Conservation (phyloP, 2,329 filamentous ascomycete species). For the Exophiala bonariae region DNA sequence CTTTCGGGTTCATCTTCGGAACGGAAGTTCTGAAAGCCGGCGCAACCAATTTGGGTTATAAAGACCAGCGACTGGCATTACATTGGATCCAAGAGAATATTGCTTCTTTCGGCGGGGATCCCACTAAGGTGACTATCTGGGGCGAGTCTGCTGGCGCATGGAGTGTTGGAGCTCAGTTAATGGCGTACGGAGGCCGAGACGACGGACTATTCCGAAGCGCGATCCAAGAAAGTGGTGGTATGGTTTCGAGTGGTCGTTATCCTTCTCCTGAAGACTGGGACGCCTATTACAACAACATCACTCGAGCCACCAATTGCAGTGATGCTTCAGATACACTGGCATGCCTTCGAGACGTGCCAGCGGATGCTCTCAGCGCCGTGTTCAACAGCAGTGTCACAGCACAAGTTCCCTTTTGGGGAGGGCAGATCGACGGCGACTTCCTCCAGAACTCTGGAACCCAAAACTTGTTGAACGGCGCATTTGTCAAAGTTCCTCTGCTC, state of each 20-base stretch:
- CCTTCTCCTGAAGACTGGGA: conserved; percentile 13
- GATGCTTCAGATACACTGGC: conserved; percentile 57
- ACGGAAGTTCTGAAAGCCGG: conserved; percentile 16
- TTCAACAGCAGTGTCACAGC: conserved; percentile 42
- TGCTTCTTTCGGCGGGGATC: conserved; percentile 36
- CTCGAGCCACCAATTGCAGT: conserved; percentile 60
- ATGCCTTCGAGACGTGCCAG: conserved; percentile 65
- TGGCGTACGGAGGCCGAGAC: conserved; percentile 56
- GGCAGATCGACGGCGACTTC: conserved; percentile 53
- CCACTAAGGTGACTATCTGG: conserved; percentile 39
- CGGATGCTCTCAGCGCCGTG: conserved; percentile 56
- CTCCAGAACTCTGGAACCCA: conserved; percentile 49
- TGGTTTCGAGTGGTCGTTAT: not conserved
- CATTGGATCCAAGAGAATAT: conserved; percentile 42
- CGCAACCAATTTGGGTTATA: conserved; percentile 58
- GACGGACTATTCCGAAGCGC: conserved; percentile 56
- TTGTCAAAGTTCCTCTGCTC: conserved; percentile 65
- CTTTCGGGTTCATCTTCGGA: conserved; percentile 56
- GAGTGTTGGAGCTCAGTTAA: conserved; percentile 44
- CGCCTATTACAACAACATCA: conserved; percentile 59
- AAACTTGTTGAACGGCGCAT: conserved; percentile 58
- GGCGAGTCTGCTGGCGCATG: conserved; percentile 37
- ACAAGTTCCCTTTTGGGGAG: conserved; percentile 9
- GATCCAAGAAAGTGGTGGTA: conserved; percentile 53
- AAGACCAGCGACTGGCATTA: conserved; percentile 38